Conservation (phyloP, 805 yeast species). For the Cyberlindnera sargentensis region DNA sequence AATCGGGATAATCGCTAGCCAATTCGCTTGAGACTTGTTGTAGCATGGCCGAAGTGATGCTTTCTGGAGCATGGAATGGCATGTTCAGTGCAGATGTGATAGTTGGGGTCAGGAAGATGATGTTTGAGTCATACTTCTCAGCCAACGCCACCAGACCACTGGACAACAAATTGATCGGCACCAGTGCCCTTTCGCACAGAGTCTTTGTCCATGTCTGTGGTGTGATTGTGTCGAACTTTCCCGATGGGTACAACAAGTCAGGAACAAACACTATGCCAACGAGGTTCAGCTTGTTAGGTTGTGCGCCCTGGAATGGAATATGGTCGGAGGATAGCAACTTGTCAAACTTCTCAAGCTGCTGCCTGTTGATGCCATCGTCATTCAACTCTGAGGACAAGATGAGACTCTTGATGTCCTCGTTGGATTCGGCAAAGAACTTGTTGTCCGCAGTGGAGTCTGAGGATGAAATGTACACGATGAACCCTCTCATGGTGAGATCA, state of each 20-base stretch:
- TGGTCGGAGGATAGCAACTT: constrained; percentile 45
- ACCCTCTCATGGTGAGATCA: constrained; percentile 74
- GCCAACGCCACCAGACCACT: constrained; percentile 50
- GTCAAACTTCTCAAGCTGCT: constrained; percentile 43
- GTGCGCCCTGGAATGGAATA: constrained; percentile 51
- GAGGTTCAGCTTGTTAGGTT: constrained; percentile 47
- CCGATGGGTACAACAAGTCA: constrained; percentile 57
- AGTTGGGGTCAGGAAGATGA: constrained; percentile 47
- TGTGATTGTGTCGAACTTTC: constrained; percentile 55
- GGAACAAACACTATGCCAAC: constrained; percentile 69
- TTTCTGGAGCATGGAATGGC: constrained; percentile 61
- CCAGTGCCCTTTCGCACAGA: constrained; percentile 37
- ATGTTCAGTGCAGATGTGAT: constrained; percentile 47
- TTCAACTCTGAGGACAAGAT: constrained; percentile 40
- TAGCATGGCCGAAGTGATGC: constrained; percentile 42
- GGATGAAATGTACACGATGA: constrained; percentile 67
- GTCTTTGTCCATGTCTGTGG: constrained; percentile 43
- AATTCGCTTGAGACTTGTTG: constrained; percentile 30
- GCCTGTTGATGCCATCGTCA: constrained; percentile 32
- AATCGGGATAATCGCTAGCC: constrained; percentile 30
- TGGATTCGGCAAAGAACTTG: constrained; percentile 46
- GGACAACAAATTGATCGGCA: constrained; percentile 45
- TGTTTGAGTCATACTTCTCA: constrained; percentile 41
- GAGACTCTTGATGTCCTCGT: constrained; percentile 64
- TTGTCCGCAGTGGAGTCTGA: constrained; percentile 29